Evolutionary conservation across 2,329 filamentous ascomycete species (phyloP), one percentile per base, ranked within the genome.

Genomic region (Penicillium sp.): DNA sequence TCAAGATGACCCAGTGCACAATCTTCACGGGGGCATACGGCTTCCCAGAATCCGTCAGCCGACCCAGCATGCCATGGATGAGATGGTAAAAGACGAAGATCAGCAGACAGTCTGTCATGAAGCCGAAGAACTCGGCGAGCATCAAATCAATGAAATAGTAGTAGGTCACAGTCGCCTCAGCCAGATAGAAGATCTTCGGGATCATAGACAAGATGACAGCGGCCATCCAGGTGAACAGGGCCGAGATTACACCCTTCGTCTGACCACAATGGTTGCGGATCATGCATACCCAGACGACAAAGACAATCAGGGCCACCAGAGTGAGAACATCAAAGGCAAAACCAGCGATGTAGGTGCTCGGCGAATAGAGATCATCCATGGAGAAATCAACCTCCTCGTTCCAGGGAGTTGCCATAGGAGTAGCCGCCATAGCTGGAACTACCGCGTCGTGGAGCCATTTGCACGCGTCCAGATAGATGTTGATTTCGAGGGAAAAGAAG

Each of bases 141-240:
- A 57, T 53, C 5, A 40, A 23, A n/a, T 35, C 22, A 32, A 55
- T 45, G 5, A 47, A 22, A 16, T 48, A 56, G 37, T 50, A 55
- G 20, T 42, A 28, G 3, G 40, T 50, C 15, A 56, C 48, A 3
- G 16, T 34, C 5, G 36, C 29, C 3, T 44, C 32, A 11, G 51
- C 44, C 11, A 54, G 20, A 22, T 29, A 34, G 3, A 56, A 31
- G 15, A 50, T 45, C 25, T 43, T 28, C 8, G 32, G 28, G n/a
- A 47, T 32, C 10, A 55, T 22, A 1, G 2, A 6, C 3, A 29
- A 29, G 3, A 48, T 23, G 23, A 46, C 25, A 3, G 32, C 16
- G n/a, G 41, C 9, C 12, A 46, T 32, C 36, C 38, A 54, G 14
- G 28, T 28, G 7, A 44, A n/a, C 7, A 55, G 35, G 3, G 48